Base-by-base conservation (phyloP, 75 land plant genomes). In the Cupressus sempervirens region DNA sequence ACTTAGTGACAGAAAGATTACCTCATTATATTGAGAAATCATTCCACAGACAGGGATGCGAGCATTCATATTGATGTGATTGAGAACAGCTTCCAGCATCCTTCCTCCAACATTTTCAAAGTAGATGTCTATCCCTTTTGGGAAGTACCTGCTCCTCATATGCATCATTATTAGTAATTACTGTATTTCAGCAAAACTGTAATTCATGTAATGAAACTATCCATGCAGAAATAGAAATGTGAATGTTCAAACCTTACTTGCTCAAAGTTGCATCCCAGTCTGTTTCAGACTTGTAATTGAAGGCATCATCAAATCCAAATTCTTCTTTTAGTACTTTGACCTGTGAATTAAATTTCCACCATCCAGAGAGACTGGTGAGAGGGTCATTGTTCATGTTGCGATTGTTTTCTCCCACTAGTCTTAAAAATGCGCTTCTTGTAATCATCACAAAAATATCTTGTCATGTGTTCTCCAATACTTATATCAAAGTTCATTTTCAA, bases 101-200 rank as follows among this genome's bases (percentile, higher is more conserved):
- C 82, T 84, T 13, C 91, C 91, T 14, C 91, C 90, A 81, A 90
- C 91, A 90, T 90, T 90, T 15, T 90, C 91, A 23, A 90, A 84
- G 83, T 90, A 90, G 32, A 90, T 15, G 56, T 90, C 91, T 26
- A 90, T 90, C 4, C 91, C 91, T 65, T 84, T 82, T 26, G 91
- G 91, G 62, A 90, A 90, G 35, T 83, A 88, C 88, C 91, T 90
- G 56, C 16, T 76, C 45, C 40, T 62, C n/a, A 26, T 62, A 40
- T 40, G 10, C 26, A 34, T 12, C 82, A 23, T 26, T 80, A 1
- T 26, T 29, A 43, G 26, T n/a, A 1, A 82, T 11, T 30, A 32
- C 54, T 1, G 2, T 29, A 34, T 50, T 34, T 11, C 0, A 26
- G 43, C 48, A 12, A 10, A 9, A 1, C n/a, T 9, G 12, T 14